Percentiles rank a stretch among this genome's conserved stretches.
These are phyloP conservation scores for Dendrothele bispora DNA, from an alignment of 768 basidiomycete species.

Conservation along the genomic window DNA sequence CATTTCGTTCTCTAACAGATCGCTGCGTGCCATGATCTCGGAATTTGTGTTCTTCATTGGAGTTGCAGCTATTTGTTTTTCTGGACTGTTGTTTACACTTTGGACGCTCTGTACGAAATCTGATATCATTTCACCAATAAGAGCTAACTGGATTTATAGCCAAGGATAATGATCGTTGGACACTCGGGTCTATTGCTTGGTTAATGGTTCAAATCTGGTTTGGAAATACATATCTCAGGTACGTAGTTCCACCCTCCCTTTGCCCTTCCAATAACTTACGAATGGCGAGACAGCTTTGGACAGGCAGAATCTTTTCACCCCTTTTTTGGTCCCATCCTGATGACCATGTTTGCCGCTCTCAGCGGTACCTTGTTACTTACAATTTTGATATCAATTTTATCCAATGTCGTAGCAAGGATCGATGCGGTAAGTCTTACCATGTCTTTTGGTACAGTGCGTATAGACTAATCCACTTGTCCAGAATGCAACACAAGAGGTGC, in stretches of 20 bases:
- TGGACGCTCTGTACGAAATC: slow-evolving; percentile 43
- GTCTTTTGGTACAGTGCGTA: background rate
- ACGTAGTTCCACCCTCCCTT: slow-evolving; percentile 8
- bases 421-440: slow-evolving; percentile 46
- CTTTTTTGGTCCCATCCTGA: slow-evolving; percentile 74
- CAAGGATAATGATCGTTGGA: slow-evolving; percentile 24
- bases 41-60: slow-evolving; percentile 80
- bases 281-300: slow-evolving; percentile 35
- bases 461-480: slow-evolving; percentile 12
- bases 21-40: slow-evolving; percentile 78
- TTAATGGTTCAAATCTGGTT: slow-evolving; percentile 89
- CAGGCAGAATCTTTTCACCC: slow-evolving; percentile 63
- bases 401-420: slow-evolving; percentile 86
- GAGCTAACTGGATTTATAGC: slow-evolving; percentile 19
- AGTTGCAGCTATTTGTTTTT: slow-evolving; percentile 79
- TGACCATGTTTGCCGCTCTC: slow-evolving; percentile 78
- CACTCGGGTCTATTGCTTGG: slow-evolving; percentile 67
- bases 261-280: slow-evolving; percentile 1
- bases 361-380: slow-evolving; percentile 76
- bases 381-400: slow-evolving; percentile 87
- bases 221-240: slow-evolving; percentile 66
- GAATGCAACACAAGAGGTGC: slow-evolving; percentile 51
- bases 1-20: slow-evolving; percentile 37
- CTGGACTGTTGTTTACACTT: slow-evolving; percentile 64
- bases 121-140: background rate